Evolutionary conservation across 2,329 filamentous ascomycete genomes (phyloP).

Genomic region (Nemania abortiva): DNA sequence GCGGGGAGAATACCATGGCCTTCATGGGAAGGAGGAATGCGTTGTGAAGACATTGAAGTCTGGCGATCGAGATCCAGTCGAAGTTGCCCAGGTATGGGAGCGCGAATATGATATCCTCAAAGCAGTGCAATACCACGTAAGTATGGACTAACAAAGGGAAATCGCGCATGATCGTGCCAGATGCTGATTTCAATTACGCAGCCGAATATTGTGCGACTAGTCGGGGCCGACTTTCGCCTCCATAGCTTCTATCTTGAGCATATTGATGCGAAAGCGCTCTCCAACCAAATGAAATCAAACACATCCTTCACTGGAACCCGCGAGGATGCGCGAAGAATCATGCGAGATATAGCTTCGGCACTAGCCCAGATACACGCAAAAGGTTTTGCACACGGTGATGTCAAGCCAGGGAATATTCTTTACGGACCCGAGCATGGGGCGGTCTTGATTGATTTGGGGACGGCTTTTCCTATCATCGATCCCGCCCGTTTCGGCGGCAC

Average conservation of each 20-base stretch:
- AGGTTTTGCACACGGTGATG: conserved; percentile 8
- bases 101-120: not conserved
- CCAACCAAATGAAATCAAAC: not conserved
- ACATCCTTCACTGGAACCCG: not conserved
- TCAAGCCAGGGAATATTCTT: conserved; percentile 26
- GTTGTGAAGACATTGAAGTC: not conserved
- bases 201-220: conserved; percentile 2
- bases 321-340: conserved; percentile 1
- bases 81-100: not conserved
- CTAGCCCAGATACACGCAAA: conserved; percentile 1
- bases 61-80: too few species aligned
- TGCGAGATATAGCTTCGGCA: conserved; percentile 15
- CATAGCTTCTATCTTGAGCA: conserved; percentile 13
- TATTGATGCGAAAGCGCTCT: not conserved
- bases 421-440: conserved; percentile 6
- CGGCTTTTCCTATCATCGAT: not conserved
- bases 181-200: not conserved
- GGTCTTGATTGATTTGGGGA: conserved; percentile 16
- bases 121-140: conserved; percentile 6
- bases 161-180: fast-evolving
- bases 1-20: not conserved
- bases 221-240: conserved; percentile 20
- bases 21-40: not conserved
- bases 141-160: not conserved
- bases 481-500: not conserved